Conservation (phyloP, 1,284 basidiomycete genomes). For the Ustilago tritici region DNA sequence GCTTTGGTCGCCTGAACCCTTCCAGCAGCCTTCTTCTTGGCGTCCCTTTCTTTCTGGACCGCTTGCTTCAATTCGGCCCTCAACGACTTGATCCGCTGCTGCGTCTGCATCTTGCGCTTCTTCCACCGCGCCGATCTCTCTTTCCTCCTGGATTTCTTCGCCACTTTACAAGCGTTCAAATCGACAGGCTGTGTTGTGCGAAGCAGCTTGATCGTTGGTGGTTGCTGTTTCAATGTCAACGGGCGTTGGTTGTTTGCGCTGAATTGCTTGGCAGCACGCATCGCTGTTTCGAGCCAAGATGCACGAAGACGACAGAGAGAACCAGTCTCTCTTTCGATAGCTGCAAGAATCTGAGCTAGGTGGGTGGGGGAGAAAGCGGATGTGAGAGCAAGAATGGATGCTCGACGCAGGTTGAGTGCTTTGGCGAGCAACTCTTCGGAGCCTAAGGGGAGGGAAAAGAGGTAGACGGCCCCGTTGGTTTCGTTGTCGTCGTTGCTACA, state of each 20-base stretch:
- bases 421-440: slow-evolving; percentile 32
- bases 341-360: slow-evolving; percentile 8
- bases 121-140: slow-evolving; percentile 29
- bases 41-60: not conserved
- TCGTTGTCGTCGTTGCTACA: not conserved
- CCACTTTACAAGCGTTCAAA: slow-evolving; percentile 38
- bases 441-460: slow-evolving; percentile 39
- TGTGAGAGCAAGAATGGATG: slow-evolving; percentile 34
- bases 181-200: slow-evolving; percentile 40
- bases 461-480: not conserved
- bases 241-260: not conserved
- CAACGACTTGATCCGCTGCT: slow-evolving; percentile 17
- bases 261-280: slow-evolving; percentile 16
- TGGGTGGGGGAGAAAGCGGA: slow-evolving; percentile 6
- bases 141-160: slow-evolving; percentile 32
- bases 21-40: not conserved
- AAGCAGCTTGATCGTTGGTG: slow-evolving; percentile 39
- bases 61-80: slow-evolving; percentile 14
- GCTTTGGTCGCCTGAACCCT: not conserved
- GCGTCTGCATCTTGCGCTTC: slow-evolving; percentile 22
- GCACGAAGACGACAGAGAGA: slow-evolving; percentile 19
- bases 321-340: slow-evolving; percentile 29
- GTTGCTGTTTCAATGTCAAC: slow-evolving; percentile 9
- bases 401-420: slow-evolving; percentile 27
- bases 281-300: slow-evolving; percentile 38